A percentile compares a stretch with the other conserved stretches of the same genome.
These are phyloP conservation scores for Nothophaeocryptopus gaeumannii DNA, from an alignment of 2,329 filamentous ascomycete species.

Conservation along the genomic window DNA sequence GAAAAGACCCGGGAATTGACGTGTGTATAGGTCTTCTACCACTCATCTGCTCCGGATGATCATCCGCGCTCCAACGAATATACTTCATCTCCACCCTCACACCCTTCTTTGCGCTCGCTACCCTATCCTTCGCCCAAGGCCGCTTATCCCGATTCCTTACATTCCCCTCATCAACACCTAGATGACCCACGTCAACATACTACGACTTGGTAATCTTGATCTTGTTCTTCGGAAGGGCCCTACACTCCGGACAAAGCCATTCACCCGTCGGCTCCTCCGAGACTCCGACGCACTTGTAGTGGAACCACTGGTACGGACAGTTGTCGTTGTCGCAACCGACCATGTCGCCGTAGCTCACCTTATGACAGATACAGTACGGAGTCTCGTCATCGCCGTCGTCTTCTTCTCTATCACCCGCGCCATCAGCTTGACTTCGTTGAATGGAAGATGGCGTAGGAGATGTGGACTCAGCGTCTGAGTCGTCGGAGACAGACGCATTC, in stretches of 20 bases:
- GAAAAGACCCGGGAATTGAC: no score
- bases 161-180: no score
- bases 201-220: constrained; percentile 23
- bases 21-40: no score
- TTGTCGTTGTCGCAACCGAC: constrained; percentile 82
- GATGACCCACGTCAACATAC: no score
- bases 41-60: no score
- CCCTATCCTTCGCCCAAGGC: no score
- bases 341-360: constrained; percentile 83
- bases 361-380: constrained; percentile 78
- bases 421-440: constrained; percentile 28
- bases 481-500: constrained; percentile 29
- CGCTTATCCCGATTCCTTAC: no score
- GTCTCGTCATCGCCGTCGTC: constrained; percentile 47
- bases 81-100: no score
- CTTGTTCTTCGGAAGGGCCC: constrained; percentile 29
- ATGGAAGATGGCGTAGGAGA: constrained; percentile 35
- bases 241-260: constrained; percentile 48
- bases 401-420: constrained; percentile 27
- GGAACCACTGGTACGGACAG: constrained; percentile 83
- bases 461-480: constrained; percentile 26
- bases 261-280: constrained; percentile 50
- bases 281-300: constrained; percentile 63
- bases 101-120: no score
- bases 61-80: no score